A percentile compares a stretch with the other conserved stretches of the same genome.
Evolutionary conservation across 768 basidiomycete species (phyloP).

Genomic region (Tricholoma saponaceum): DNA sequence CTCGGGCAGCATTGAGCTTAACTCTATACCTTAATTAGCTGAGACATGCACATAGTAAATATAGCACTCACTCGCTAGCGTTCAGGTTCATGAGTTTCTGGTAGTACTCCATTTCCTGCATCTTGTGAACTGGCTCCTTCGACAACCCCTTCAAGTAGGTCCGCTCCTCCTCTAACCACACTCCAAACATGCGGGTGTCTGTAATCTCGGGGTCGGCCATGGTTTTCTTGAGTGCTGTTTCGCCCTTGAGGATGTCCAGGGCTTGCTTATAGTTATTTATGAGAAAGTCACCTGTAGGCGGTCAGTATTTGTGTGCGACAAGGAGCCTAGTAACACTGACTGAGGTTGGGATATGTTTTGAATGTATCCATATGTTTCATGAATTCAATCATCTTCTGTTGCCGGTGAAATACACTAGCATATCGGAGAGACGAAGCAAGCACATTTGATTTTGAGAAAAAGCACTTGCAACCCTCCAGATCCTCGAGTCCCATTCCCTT

Average conservation of each 20-base stretch:
- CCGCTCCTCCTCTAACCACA: background rate
- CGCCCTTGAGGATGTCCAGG: background rate
- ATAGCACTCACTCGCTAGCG: background rate
- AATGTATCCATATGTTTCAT: background rate
- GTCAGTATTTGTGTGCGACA: background rate
- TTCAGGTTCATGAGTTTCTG: background rate
- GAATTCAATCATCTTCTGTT: slow-evolving; percentile 20
- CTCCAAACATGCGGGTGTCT: background rate
- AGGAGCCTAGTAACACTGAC: background rate
- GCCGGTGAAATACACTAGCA: too few relatives aligned
- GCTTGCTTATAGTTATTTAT: background rate
- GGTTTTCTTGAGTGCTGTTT: background rate
- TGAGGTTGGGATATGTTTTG: slow-evolving; percentile 4
- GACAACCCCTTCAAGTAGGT: background rate
- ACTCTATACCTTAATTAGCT: background rate
- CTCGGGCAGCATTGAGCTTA: background rate
- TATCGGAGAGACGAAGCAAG: too few relatives aligned
- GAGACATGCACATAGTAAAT: background rate
- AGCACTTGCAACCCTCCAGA: slow-evolving; percentile 21
- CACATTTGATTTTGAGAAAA: slow-evolving; percentile 22
- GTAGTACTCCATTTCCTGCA: background rate
- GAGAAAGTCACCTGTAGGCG: background rate
- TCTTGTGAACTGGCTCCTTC: background rate
- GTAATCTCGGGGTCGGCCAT: background rate
- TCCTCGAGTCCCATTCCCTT: slow-evolving; percentile 26